Evolutionary conservation across 176 grass and related monocot genomes (phyloP), one percentile per base, ranked within the genome.

Genomic region (Cocos nucifera): DNA sequence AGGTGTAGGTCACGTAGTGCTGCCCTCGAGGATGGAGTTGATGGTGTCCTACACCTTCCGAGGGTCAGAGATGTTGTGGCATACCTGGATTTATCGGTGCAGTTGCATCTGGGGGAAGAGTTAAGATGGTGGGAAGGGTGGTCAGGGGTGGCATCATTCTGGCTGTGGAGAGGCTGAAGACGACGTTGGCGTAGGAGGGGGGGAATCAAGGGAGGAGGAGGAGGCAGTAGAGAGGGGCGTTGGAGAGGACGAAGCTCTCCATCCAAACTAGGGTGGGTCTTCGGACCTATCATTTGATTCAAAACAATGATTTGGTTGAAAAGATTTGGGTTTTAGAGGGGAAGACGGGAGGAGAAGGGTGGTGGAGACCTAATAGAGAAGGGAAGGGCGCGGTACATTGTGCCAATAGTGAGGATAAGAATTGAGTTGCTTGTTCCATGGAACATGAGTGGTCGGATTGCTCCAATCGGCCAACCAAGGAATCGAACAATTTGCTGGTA

Each of bases 121-220:
- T 50, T 5, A 58, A 23, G 50, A 17, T 0, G 1, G 17, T 54
- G 17, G 17, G 51, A 55, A 4, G 64, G 51, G 17, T 24, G n/a
- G 12, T 54, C 59, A 59, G 62, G 50, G 1, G 65, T 54, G 15
- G 66, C 54, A 51, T 65, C 71, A 53, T 75, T 74, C 51, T 72
- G 67, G 26, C 78, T 74, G 51, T 72, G 67, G 75, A 75, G 85
- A 57, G 83, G 66, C 29, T 75, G 59, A 83, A 83, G 1, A 89
- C 63, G 49, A 85, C 83, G 51, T 97, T 87, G 17, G 84, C 84
- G 76, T 91, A 91, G 73, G 92, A 97, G 19, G 92, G 92, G 26
- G 26, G 0, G 92, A 87, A 52, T 97, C 84, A 0, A 97, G 85
- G 72, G 91, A 97, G 59, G 86, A 87, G 63, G 86, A 77, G 52